Percentiles rank a stretch among this genome's conserved stretches.
Conservation (phyloP, 371 early-diverging fungal species). For the Syncephalastrum contaminatum region DNA sequence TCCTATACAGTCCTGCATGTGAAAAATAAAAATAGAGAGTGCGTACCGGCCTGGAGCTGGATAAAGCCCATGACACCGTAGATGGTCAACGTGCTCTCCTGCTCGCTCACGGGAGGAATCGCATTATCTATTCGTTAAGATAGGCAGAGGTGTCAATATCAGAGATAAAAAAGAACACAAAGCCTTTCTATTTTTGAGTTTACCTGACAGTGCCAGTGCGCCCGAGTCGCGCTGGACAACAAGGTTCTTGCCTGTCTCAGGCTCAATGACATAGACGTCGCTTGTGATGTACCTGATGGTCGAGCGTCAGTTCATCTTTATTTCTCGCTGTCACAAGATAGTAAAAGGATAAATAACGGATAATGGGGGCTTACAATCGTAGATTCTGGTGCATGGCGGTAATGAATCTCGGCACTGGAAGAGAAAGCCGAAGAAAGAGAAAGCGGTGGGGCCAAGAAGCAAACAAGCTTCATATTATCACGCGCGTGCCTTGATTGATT, state of each 20-base stretch:
- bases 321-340: too few relatives aligned
- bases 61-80: conserved; percentile 30
- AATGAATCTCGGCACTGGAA: too few relatives aligned
- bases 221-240: conserved; percentile 29
- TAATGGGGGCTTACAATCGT: conserved; percentile 11
- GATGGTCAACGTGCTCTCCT: conserved; percentile 15
- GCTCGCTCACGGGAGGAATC: conserved; percentile 23
- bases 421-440: too few relatives aligned
- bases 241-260: conserved; percentile 15
- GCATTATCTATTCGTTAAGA: conserved; percentile 10
- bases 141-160: background rate
- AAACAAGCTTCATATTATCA: too few relatives aligned
- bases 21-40: background rate
- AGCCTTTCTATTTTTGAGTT: background rate
- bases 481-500: too few relatives aligned
- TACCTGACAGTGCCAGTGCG: conserved; percentile 33
- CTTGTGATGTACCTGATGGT: conserved; percentile 22
- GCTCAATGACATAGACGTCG: conserved; percentile 19
- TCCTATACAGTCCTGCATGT: background rate
- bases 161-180: background rate
- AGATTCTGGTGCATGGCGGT: conserved; percentile 16
- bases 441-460: too few relatives aligned
- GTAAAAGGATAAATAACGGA: too few relatives aligned
- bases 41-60: conserved; percentile 23
- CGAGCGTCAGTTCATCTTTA: too few relatives aligned